phyloP scores from a whole-genome alignment of 371 early-diverging fungal species.

The Syncephalastrum contaminatum region DNA sequence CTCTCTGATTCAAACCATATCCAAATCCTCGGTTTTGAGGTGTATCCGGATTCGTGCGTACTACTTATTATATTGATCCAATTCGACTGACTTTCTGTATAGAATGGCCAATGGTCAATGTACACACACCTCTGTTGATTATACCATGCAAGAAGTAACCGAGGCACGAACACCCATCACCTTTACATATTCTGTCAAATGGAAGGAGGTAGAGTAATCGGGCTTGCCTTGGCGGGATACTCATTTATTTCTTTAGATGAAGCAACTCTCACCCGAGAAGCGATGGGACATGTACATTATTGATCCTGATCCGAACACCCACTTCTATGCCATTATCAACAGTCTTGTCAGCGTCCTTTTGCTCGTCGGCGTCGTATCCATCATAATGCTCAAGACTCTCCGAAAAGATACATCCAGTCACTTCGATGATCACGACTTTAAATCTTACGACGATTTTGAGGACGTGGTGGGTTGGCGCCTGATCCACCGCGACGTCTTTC shows the following conservation, averaged over 20 bases:
- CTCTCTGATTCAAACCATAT: conserved; percentile 13
- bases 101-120: conserved; percentile 38
- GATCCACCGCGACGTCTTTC: conserved; percentile 47
- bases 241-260: conserved; percentile 7
- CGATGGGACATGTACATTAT: conserved; percentile 43
- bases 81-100: background rate
- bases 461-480: conserved; percentile 46
- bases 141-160: conserved; percentile 34
- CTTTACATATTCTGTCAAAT: conserved; percentile 45
- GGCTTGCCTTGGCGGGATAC: background rate
- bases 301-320: conserved; percentile 26
- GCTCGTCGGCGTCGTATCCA: conserved; percentile 15
- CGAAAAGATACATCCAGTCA: conserved; percentile 17
- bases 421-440: conserved; percentile 13
- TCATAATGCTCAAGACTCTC: conserved; percentile 36
- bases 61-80: background rate
- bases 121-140: conserved; percentile 32
- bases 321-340: conserved; percentile 30
- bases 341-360: conserved; percentile 22
- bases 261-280: conserved; percentile 6
- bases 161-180: conserved; percentile 25
- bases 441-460: conserved; percentile 35
- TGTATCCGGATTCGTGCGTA: conserved; percentile 50
- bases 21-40: conserved; percentile 42
- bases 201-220: conserved; percentile 31